These are phyloP conservation scores for Cyclocybe aegerita DNA, from an alignment of 768 basidiomycete genomes.

Conservation along the genomic window DNA sequence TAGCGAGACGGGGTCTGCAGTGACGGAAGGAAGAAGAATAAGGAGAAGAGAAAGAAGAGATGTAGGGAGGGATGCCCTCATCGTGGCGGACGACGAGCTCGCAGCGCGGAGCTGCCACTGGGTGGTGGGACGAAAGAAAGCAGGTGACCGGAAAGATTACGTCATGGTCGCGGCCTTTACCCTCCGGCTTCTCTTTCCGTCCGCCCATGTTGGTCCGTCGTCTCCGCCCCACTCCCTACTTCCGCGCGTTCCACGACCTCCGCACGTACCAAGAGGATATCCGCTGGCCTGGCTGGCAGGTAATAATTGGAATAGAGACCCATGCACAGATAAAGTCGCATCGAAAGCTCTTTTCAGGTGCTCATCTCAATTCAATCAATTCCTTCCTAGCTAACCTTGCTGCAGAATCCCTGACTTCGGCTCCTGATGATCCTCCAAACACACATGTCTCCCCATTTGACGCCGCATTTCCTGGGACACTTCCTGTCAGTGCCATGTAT, in stretches of 20 bases:
- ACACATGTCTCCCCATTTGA: constrained; percentile 76
- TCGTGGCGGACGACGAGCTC: constrained; percentile 14
- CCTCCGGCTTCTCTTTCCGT: not conserved
- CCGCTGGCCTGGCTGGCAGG: constrained; percentile 85
- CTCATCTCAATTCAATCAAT: constrained; percentile 18
- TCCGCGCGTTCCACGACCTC: constrained; percentile 31
- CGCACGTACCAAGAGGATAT: constrained; percentile 33
- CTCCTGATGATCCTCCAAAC: constrained; percentile 58
- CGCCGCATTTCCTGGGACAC: constrained; percentile 89
- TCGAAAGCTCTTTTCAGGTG: constrained; percentile 83
- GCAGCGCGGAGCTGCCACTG: not conserved
- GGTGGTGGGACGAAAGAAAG: constrained; percentile 5
- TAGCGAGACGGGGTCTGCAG: constrained; percentile 60
- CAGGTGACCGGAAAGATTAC: constrained; percentile 13
- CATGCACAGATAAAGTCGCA: constrained; percentile 92
- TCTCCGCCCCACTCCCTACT: constrained; percentile 3
- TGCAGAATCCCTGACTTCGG: constrained; percentile 40
- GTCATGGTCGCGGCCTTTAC: constrained; percentile 8
- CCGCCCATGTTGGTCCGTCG: constrained; percentile 15
- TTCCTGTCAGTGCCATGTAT: constrained; percentile 63
- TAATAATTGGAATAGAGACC: constrained; percentile 92
- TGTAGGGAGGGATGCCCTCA: constrained; percentile 19
- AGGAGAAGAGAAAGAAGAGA: constrained; percentile 16
- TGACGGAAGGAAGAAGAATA: constrained; percentile 18
- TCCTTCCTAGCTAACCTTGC: not conserved